Conservation (phyloP, 2,329 filamentous ascomycete genomes). For the Coniochaeta sp. region DNA sequence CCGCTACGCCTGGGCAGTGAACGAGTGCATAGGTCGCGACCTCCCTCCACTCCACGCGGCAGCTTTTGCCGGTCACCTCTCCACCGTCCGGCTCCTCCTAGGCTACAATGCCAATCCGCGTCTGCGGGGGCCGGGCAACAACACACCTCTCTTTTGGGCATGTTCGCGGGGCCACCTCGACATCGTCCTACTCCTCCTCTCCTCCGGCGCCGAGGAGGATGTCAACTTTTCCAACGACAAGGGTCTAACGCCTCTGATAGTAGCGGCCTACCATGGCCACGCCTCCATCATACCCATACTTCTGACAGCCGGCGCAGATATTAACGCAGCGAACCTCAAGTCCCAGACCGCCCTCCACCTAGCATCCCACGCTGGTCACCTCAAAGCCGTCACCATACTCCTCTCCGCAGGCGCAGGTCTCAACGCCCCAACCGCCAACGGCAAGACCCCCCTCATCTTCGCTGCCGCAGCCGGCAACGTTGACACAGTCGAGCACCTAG, state of each 20-base stretch:
- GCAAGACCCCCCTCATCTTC: constrained; percentile 1
- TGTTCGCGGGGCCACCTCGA: not conserved
- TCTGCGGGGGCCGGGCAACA: not conserved
- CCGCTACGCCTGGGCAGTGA: not conserved
- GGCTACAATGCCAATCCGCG: not conserved
- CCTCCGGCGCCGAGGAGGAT: not conserved
- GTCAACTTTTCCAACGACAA: not conserved
- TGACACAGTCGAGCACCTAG: not conserved
- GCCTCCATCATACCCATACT: not conserved
- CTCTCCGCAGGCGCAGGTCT: not conserved
- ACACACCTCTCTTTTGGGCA: not conserved
- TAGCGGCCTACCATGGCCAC: not conserved
- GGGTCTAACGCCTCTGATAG: not conserved
- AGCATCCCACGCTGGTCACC: not conserved
- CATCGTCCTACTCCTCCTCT: not conserved
- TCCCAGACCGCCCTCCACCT: not conserved
- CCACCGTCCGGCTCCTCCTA: not conserved
- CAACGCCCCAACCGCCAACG: not conserved
- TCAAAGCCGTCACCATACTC: not conserved
- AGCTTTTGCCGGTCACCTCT: not conserved
- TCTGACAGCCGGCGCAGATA: not conserved
- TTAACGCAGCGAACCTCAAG: not conserved
- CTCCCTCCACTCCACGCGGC: not conserved
- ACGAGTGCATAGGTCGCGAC: not conserved
- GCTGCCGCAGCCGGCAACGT: not conserved